Evolutionary conservation across 108 stramenopile species (phyloP), one percentile per base, ranked within the genome.

Genomic region (Seminavis robusta): DNA sequence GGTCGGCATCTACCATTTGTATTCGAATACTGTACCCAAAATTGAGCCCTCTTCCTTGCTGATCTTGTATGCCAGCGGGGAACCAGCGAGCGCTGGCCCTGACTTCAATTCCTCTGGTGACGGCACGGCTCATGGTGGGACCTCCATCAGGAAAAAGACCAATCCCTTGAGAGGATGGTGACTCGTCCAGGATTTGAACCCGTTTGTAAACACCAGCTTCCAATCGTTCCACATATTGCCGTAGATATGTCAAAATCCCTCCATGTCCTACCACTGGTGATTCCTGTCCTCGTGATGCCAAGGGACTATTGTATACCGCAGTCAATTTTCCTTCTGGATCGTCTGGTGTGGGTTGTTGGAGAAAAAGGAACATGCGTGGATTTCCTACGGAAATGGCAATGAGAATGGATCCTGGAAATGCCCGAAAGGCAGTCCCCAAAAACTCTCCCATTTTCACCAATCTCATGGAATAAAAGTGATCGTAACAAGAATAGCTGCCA

Each of bases 21-120:
- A 58, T 58, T 17, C 56, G 56, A 33, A 58, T 44, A 40, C 56
- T 58, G 31, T 58, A 58, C 24, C 56, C 56, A 31, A 58, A 58
- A 44, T 58, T 58, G 29, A 58, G 27, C 7, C 15, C 15, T n/a
- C n/a, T n/a, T n/a, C n/a, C n/a, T n/a, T n/a, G n/a, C n/a, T n/a
- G n/a, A n/a, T n/a, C n/a, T n/a, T n/a, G n/a, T n/a, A n/a, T 42
- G 41, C 17, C 17, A 20, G 40, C 43, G n/a, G 56, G 56, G 45
- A 58, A 58, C 56, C 56, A 58, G 17, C 56, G 37, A 20, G 56
- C 56, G 17, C 56, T 58, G 1, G 59, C 59, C 25, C 46, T 33
- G n/a, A 60, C 24, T 38, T 49, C 59, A 2, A 60, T 36, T 4
- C 59, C 59, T 17, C 48, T 0, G 2, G 59, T 48, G 33, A 49